phyloP scores from a whole-genome alignment of 257 asterid species.

The Penstemon newberryi region DNA sequence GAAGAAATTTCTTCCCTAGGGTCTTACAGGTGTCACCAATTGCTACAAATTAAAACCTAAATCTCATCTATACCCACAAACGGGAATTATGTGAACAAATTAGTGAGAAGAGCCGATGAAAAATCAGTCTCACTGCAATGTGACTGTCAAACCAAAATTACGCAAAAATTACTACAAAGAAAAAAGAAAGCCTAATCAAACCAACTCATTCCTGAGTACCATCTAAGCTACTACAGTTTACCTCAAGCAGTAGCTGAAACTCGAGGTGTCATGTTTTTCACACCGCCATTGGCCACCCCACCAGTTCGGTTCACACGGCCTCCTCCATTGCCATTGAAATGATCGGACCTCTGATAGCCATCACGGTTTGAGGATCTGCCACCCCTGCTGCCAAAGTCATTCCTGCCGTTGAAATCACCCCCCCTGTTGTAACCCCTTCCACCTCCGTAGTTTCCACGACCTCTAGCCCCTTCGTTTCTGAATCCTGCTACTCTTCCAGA shows the following conservation, averaged over 20 bases:
- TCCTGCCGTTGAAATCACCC: slow-evolving; percentile 60
- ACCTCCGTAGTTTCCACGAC: slow-evolving; percentile 59
- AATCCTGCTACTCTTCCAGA: slow-evolving; percentile 68
- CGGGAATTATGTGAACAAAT: slow-evolving; percentile 30
- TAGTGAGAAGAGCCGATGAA: slow-evolving; percentile 23
- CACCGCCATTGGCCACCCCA: slow-evolving; percentile 54
- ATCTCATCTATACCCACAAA: slow-evolving; percentile 42
- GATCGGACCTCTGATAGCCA: slow-evolving; percentile 58
- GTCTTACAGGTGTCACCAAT: neutral
- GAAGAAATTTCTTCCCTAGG: slow-evolving; percentile 20
- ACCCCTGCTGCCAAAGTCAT: slow-evolving; percentile 59
- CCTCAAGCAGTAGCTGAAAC: slow-evolving; percentile 74
- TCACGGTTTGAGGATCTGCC: slow-evolving; percentile 66
- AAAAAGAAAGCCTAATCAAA: slow-evolving; percentile 22
- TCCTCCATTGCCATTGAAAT: slow-evolving; percentile 39
- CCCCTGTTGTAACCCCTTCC: slow-evolving; percentile 57
- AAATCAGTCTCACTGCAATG: slow-evolving; percentile 19
- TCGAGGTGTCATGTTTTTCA: slow-evolving; percentile 56
- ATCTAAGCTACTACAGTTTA: slow-evolving; percentile 20
- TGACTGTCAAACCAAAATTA: slow-evolving; percentile 17
- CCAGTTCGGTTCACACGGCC: slow-evolving; percentile 53
- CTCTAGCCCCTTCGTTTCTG: slow-evolving; percentile 74
- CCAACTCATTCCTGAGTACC: slow-evolving; percentile 9
- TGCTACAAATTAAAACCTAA: slow-evolving; percentile 24
- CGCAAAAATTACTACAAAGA: slow-evolving; percentile 4